These are phyloP conservation scores for Hypoxylon sp. DNA, from an alignment of 2,329 filamentous ascomycete genomes.

Conservation along the genomic window DNA sequence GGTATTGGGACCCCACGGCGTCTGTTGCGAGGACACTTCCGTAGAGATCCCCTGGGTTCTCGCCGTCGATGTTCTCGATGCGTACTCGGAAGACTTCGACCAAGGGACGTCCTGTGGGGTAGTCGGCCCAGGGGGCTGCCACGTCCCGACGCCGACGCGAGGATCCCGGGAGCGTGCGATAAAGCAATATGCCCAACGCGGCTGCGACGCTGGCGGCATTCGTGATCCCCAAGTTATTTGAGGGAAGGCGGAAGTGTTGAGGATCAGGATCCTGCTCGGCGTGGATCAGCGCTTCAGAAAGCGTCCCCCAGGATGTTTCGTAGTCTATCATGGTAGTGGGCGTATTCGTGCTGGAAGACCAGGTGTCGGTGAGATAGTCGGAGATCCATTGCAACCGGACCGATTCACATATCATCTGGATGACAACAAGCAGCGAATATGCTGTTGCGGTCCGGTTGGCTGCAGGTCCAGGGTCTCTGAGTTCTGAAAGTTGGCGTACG, in stretches of 20 bases:
- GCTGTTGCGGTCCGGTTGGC: background rate
- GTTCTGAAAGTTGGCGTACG: background rate
- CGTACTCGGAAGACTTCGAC: background rate
- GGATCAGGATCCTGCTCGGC: background rate
- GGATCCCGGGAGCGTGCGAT: background rate
- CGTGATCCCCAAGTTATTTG: slow-evolving; percentile 1
- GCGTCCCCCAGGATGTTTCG: background rate
- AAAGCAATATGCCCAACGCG: background rate
- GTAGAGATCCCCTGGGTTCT: background rate
- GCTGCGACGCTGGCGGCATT: background rate
- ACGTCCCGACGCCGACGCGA: background rate
- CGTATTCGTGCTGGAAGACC: background rate
- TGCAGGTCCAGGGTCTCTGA: background rate
- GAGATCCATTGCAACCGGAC: slow-evolving; percentile 1
- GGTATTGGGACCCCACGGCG: background rate
- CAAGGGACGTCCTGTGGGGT: background rate
- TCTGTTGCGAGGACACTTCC: background rate
- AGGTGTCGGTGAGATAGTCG: background rate
- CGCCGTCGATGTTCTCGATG: slow-evolving; percentile 1
- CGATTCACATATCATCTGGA: background rate
- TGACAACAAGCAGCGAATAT: background rate
- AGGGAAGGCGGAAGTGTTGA: background rate
- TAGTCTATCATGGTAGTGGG: background rate
- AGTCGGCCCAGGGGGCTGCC: background rate
- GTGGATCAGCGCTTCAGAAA: background rate